These are phyloP conservation scores for Zizania latifolia DNA, from an alignment of 176 grass and related monocot genomes.

Conservation along the genomic window DNA sequence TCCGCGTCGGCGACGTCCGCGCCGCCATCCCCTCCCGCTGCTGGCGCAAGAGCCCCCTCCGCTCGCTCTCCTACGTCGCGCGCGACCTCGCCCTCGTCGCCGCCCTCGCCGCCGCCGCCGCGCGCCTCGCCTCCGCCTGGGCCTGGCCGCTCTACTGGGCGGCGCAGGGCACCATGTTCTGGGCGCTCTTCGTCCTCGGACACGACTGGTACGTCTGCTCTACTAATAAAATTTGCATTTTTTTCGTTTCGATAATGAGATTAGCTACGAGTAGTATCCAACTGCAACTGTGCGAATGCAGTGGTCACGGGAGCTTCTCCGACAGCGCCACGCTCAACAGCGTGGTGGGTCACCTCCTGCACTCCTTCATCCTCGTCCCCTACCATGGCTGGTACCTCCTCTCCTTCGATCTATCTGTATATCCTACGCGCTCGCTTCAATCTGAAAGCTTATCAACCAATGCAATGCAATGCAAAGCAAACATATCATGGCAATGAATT, in stretches of 20 bases:
- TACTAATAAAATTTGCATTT: neutral
- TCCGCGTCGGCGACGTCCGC: conserved; percentile 80
- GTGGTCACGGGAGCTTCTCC: conserved; percentile 90
- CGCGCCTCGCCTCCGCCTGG: neutral
- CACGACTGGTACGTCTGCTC: conserved; percentile 59
- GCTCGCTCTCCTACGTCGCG: conserved; percentile 61
- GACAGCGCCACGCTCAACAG: conserved; percentile 50
- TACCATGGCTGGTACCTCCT: conserved; percentile 70
- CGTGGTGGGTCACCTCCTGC: conserved; percentile 66
- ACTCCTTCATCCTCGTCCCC: conserved; percentile 74
- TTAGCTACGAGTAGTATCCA: too few relatives aligned
- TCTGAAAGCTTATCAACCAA: too few relatives aligned
- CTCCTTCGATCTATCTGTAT: too few relatives aligned
- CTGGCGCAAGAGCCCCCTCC: conserved; percentile 58
- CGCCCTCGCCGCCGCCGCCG: conserved; percentile 24
- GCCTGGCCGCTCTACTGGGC: conserved; percentile 72
- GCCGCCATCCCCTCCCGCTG: conserved; percentile 64
- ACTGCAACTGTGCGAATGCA: too few relatives aligned
- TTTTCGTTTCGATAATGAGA: neutral
- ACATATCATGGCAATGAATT: too few relatives aligned
- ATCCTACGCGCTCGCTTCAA: too few relatives aligned
- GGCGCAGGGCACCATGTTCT: conserved; percentile 94
- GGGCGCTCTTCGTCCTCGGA: conserved; percentile 90
- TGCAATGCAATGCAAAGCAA: too few relatives aligned
- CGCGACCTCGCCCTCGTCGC: conserved; percentile 40